Base-by-base conservation (phyloP, 2,329 filamentous ascomycete genomes). In the Talaromyces sp. region DNA sequence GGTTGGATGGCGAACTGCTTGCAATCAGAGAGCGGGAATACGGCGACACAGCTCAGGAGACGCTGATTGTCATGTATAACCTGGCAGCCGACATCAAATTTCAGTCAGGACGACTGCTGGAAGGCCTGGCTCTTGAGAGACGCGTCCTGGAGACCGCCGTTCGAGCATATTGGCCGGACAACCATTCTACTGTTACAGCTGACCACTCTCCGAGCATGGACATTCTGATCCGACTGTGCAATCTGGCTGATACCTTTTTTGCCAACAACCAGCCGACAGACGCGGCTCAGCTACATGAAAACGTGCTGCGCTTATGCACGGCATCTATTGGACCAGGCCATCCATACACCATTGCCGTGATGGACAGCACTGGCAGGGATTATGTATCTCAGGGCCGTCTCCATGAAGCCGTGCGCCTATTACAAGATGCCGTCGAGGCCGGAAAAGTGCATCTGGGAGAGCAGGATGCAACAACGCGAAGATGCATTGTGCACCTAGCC, bases 341-440 rank as follows among this genome's bases (percentile, higher is more conserved):
- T 43, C 61, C 61, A 21, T 61, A 58, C 38, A 63, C 61, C 9
- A 63, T 63, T n/a, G 61, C 59, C 26, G 61, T 61, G 19, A 63
- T 63, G 61, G 61, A 59, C 29, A 63, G 61, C 29, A 58, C 59
- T 11, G 61, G 61, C n/a, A 57, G 61, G 52, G 61, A 63, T 32
- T 61, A 63, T 35, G 61, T 61, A 46, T 57, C 59, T 17, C 61
- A 63, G 35, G 61, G 61, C 12, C 59, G 56, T 10, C 53, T 63
- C 19, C 32, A 29, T 6, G 61, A 63, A 53, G 61, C 61, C 6
- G 56, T 63, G 6, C 61, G 61, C 21, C 48, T 63, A n/a, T 58
- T 61, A 24, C 58, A 63, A 29, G 61, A 63, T 50, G 61, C 61
- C 7, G 59, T 60, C 5, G 61, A 63, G 61, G 61, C 61, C 11